Evolutionary conservation across 345 rosid species (phyloP).

Genomic region (Ceriops zippeliana): DNA sequence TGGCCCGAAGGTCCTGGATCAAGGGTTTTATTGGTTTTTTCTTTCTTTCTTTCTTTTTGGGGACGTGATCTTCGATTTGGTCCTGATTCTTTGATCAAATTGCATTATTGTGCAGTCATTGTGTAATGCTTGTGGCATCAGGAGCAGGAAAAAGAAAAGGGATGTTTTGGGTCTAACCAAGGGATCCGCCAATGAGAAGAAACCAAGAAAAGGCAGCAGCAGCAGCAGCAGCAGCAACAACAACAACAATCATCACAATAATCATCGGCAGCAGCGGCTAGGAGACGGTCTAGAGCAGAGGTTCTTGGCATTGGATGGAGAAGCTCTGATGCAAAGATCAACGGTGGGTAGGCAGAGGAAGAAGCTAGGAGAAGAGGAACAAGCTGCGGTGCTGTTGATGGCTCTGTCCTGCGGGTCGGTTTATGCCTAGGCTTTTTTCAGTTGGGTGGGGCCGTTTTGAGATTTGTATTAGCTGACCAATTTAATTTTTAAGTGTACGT

Average conservation of each 20-base stretch:
- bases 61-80: slow-evolving; percentile 1
- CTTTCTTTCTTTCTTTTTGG: neutral
- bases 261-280: slow-evolving; percentile 7
- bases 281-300: slow-evolving; percentile 65
- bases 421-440: slow-evolving; percentile 33
- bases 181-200: slow-evolving; percentile 43
- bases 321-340: slow-evolving; percentile 57
- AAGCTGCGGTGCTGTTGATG: slow-evolving; percentile 78
- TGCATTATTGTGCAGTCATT: slow-evolving; percentile 52
- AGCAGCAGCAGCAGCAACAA: neutral
- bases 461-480: neutral
- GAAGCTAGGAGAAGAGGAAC: slow-evolving; percentile 71
- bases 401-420: slow-evolving; percentile 73
- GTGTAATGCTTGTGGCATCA: slow-evolving; percentile 96
- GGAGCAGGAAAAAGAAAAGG: slow-evolving; percentile 85
- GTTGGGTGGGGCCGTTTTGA: neutral
- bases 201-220: slow-evolving; percentile 30
- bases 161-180: slow-evolving; percentile 43
- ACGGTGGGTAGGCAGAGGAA: slow-evolving; percentile 42
- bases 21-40: neutral
- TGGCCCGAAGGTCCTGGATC: slow-evolving; percentile 71
- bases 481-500: no score
- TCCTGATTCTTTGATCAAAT: neutral
- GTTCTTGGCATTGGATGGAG: slow-evolving; percentile 56
- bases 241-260: slow-evolving; percentile 1